Base-by-base conservation (phyloP, 1,139 yeast species). In the Kodamaea suecica region DNA sequence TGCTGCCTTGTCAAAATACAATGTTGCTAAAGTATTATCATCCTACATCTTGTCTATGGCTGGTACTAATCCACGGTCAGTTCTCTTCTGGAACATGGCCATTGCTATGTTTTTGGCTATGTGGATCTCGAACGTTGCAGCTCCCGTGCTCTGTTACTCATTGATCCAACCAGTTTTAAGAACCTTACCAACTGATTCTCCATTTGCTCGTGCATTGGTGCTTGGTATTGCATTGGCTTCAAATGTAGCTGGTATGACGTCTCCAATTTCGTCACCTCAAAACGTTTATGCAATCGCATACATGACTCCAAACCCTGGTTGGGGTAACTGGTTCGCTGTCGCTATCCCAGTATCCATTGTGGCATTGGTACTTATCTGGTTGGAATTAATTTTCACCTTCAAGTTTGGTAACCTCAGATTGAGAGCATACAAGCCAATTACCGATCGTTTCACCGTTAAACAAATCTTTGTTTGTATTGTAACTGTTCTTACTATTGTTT, bases 91-190 rank as follows among this genome's bases (percentile, higher is more conserved):
- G 6, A 80, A 85, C 44, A 87, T 90, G 97, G 65, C 74, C 32
- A 92, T 90, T 33, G 87, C 96, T 0, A 68, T 88, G 31, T 79
- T 90, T 49, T 78, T 85, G 33, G 80, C 95, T 9, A 90, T 92
- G 88, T 90, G 96, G 95, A 92, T 90, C 33, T 84, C 95, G 13
- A 90, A 90, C 55, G 97, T 90, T 29, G 97, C 97, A 1, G 92
- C 97, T 0, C 97, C 97, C 0, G 97, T 90, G 2, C 70, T 90
- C 39, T 84, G 95, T 61, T 87, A 76, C 54, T 86, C 96, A 2
- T 83, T 90, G 46, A 83, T 92, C 39, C 95, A 87, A 57, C 96
- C 97, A 0, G 68, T 90, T 27, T 66, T 90, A 48, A 74, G 95
- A 49, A 84, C 94, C 0, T 62, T 88, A 29, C 95, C 95, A 13